phyloP scores from a whole-genome alignment of 768 basidiomycete species.

The Tricholoma hemisulphureum region DNA sequence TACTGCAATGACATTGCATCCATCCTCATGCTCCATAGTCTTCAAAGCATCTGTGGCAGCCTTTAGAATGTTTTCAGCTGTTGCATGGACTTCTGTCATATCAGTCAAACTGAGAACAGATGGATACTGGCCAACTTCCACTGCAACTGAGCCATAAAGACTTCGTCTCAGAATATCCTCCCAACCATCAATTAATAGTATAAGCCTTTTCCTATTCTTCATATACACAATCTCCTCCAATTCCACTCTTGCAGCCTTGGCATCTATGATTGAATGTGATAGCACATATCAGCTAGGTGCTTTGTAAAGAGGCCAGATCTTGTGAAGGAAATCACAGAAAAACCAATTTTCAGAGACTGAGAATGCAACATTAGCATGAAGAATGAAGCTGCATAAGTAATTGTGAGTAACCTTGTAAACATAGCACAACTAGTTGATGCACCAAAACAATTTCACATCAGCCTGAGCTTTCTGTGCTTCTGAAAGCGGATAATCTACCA shows the following conservation, averaged over 20 bases:
- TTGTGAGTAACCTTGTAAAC: too few species aligned
- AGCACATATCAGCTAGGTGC: not conserved
- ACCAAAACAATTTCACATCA: too few species aligned
- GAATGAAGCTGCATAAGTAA: not conserved
- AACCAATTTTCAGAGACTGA: not conserved
- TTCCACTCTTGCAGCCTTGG: not conserved
- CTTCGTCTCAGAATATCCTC: constrained; percentile 24
- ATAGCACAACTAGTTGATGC: too few species aligned
- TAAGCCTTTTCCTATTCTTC: constrained; percentile 9
- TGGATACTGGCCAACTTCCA: constrained; percentile 21
- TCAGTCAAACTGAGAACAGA: constrained; percentile 24
- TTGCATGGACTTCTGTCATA: constrained; percentile 18
- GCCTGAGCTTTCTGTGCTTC: too few species aligned
- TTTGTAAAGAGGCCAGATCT: not conserved
- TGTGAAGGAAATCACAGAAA: not conserved
- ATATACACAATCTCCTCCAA: not conserved
- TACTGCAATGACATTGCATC: constrained; percentile 17
- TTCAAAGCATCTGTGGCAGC: constrained; percentile 21
- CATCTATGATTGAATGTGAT: not conserved
- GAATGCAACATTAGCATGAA: not conserved
- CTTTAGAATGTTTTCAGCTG: constrained; percentile 18
- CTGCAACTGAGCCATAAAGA: constrained; percentile 26
- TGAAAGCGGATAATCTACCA: too few species aligned
- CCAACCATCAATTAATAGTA: constrained; percentile 31
- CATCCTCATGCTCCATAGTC: constrained; percentile 1